phyloP scores from a whole-genome alignment of 1,139 yeast species.

The Sugiyamaella paludigena region DNA sequence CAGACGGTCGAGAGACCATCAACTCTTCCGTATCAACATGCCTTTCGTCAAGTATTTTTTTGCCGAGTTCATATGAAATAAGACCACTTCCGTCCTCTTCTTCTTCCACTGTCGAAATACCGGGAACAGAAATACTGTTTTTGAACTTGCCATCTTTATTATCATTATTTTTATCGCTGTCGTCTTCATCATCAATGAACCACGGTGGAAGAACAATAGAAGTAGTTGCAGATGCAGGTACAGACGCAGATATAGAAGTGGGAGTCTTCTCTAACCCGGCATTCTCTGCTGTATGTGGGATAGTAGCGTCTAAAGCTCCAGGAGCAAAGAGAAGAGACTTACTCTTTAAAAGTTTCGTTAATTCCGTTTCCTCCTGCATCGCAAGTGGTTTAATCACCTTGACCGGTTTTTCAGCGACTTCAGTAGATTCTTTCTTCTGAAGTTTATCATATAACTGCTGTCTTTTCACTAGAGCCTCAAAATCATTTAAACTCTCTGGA shows the following conservation, averaged over 20 bases:
- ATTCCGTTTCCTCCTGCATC: too few relatives aligned
- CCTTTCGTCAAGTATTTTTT: conserved; percentile 11
- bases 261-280: too few relatives aligned
- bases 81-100: conserved; percentile 11
- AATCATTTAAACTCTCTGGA: conserved; percentile 28
- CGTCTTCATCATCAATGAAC: conserved; percentile 19
- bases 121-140: not conserved
- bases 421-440: not conserved
- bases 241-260: too few relatives aligned
- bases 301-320: too few relatives aligned
- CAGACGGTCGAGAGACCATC: not conserved
- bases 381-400: too few relatives aligned
- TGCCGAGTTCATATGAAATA: conserved; percentile 11
- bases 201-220: conserved; percentile 14
- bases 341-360: too few relatives aligned
- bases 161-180: conserved; percentile 23
- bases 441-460: conserved; percentile 27
- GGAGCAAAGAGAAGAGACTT: too few relatives aligned
- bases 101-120: conserved; percentile 12
- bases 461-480: conserved; percentile 30
- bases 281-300: too few relatives aligned
- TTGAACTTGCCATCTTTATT: not conserved
- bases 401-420: too few relatives aligned
- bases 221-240: too few relatives aligned
- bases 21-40: not conserved